Base-by-base conservation (phyloP, 495 filamentous ascomycete genomes). In the Cercophora scortea region DNA sequence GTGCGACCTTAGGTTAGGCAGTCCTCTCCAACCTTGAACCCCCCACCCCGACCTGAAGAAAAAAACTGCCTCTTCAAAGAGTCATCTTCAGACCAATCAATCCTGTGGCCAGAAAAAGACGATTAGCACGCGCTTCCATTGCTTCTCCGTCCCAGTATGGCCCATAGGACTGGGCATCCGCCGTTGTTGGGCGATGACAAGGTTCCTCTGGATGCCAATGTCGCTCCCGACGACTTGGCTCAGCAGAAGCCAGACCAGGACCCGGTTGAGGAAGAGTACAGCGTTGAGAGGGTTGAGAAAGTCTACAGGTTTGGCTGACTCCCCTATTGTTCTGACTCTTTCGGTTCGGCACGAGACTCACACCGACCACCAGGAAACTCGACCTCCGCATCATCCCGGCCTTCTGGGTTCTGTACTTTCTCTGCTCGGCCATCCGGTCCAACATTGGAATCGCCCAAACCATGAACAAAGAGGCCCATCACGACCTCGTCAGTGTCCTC, bases 371-470 rank as follows among this genome's bases (percentile, higher is more conserved):
- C 9, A 83, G 79, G 52, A 95, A 93, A 65, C 74, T 95, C 50
- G 90, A 95, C 60, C 74, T 74, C 9, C 83, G 90, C 42, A 92
- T 95, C 64, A 86, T 95, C 54, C 88, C 89, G 62, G 88, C 90
- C 38, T 90, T 96, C 67, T 95, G 90, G 90, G 69, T 85, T n/a
- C 76, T 96, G 8, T 96, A 96, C 70, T 95, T 96, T 66, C 77
- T 95, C 52, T 89, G 87, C 75, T 93, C 91, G 1, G 89, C 89
- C 49, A 89, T 95, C 62, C 84, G 89, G 43, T 91, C 88, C 56
- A 95, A 94, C 75, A 85, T 95, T 56, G 88, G 88, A 16, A 78
- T 95, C 56, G 87, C 90, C 32, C 87, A 95, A 66, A 95, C 91
- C 3, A 95, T 95, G 89, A 94, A 95, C 65, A 60, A 69, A 32